These are phyloP conservation scores for Fimicolochytrium jonesii DNA, from an alignment of 192 early-diverging fungal genomes.

Conservation along the genomic window DNA sequence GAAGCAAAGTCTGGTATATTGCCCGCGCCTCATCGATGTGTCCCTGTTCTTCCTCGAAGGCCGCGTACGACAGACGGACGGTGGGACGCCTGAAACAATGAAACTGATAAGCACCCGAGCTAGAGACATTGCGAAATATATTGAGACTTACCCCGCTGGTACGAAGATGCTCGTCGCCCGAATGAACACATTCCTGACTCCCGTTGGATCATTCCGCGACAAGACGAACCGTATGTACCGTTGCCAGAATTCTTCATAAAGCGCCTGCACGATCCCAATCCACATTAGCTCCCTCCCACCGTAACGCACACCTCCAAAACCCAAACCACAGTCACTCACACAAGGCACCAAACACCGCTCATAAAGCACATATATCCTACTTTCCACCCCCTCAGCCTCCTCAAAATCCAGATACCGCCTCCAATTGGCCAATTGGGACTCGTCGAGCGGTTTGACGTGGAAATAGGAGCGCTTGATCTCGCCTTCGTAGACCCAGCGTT, in stretches of 20 bases:
- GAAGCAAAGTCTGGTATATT: constrained; percentile 54
- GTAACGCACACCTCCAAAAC: too few species aligned
- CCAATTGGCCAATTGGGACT: constrained; percentile 66
- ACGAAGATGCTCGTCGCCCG: constrained; percentile 56
- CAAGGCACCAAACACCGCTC: constrained; percentile 73
- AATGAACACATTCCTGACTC: constrained; percentile 46
- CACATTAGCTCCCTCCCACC: not conserved
- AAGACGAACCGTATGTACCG: constrained; percentile 61
- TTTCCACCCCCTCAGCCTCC: constrained; percentile 51
- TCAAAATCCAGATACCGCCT: constrained; percentile 71
- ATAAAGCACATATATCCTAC: constrained; percentile 59
- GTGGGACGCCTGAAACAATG: constrained; percentile 39
- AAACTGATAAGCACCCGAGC: not conserved
- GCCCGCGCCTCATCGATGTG: constrained; percentile 48
- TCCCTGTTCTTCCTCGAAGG: constrained; percentile 62
- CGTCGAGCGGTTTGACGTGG: constrained; percentile 74
- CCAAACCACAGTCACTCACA: too few species aligned
- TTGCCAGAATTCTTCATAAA: constrained; percentile 78
- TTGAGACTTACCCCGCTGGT: constrained; percentile 35
- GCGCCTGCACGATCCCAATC: constrained; percentile 45
- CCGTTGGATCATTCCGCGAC: constrained; percentile 39
- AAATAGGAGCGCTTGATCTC: constrained; percentile 79
- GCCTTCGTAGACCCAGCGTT: constrained; percentile 70
- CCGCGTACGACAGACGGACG: constrained; percentile 54
- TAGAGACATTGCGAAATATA: not conserved